Evolutionary conservation across 83 land plant species (phyloP).

Genomic region (Thuja plicata): DNA sequence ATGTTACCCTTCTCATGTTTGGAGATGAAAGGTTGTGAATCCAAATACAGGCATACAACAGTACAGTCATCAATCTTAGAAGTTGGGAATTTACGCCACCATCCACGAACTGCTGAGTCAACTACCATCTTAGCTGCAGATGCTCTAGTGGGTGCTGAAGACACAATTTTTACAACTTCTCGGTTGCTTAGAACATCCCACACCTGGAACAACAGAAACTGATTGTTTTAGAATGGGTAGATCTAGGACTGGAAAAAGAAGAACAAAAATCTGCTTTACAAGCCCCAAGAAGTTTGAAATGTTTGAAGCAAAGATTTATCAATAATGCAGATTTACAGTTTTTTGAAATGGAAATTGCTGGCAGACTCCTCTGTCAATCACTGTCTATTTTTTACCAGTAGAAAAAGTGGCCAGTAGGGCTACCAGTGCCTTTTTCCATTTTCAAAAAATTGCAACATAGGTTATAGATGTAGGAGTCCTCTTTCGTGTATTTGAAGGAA

Average conservation of each 20-base stretch:
- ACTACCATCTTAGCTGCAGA: slow-evolving; percentile 38
- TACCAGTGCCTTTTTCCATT: too few relatives aligned
- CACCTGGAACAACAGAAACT: slow-evolving; percentile 21
- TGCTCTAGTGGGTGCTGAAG: slow-evolving; percentile 35
- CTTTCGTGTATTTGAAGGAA: background rate
- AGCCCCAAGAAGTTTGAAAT: too few relatives aligned
- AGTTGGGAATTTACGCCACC: slow-evolving; percentile 40
- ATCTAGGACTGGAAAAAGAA: background rate
- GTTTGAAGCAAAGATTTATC: too few relatives aligned
- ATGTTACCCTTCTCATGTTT: background rate
- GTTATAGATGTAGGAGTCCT: too few relatives aligned
- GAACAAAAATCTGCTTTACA: background rate
- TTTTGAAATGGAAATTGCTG: too few relatives aligned
- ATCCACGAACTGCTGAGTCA: slow-evolving; percentile 32
- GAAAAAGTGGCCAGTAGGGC: too few relatives aligned
- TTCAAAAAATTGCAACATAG: too few relatives aligned
- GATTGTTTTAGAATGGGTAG: slow-evolving; percentile 4
- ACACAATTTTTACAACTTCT: slow-evolving; percentile 46
- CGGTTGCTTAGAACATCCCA: slow-evolving; percentile 63
- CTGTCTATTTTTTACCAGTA: too few relatives aligned
- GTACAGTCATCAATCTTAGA: slow-evolving; percentile 62
- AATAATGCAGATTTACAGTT: too few relatives aligned
- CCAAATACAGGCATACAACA: slow-evolving; percentile 51
- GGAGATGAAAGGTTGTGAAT: background rate
- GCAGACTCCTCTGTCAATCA: too few relatives aligned